Conservation (phyloP, 768 basidiomycete species). For the Lentinula aciculospora region DNA sequence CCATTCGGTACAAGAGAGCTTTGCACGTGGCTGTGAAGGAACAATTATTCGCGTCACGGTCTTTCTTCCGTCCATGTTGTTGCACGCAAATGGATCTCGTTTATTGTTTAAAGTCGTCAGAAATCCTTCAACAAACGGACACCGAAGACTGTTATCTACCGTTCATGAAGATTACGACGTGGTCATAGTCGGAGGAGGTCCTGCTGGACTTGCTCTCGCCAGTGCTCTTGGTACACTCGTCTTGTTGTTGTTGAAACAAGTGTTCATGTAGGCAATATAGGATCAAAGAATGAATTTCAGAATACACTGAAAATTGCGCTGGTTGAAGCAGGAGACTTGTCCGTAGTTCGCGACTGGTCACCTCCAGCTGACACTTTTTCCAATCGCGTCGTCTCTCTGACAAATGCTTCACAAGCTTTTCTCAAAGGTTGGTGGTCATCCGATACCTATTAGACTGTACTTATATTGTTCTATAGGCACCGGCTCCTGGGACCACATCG, state of each 20-base stretch:
- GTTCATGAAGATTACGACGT: constrained; percentile 63
- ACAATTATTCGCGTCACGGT: background rate
- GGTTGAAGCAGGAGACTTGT: constrained; percentile 78
- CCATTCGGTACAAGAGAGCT: background rate
- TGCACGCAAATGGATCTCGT: background rate
- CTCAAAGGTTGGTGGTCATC: constrained; percentile 44
- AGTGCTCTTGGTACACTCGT: constrained; percentile 63
- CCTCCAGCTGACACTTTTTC: constrained; percentile 53
- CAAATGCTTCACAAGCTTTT: constrained; percentile 64
- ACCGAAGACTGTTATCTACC: background rate
- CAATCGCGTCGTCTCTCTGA: constrained; percentile 85
- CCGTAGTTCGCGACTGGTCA: constrained; percentile 63
- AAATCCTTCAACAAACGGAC: background rate
- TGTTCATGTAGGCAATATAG: constrained; percentile 26
- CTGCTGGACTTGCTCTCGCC: constrained; percentile 85
- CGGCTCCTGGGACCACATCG: constrained; percentile 81
- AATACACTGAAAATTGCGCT: constrained; percentile 59
- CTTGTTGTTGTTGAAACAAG: background rate
- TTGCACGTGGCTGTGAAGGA: background rate
- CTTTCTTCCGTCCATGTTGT: background rate
- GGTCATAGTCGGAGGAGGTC: constrained; percentile 93
- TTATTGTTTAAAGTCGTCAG: constrained; percentile 8
- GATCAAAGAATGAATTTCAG: constrained; percentile 44
- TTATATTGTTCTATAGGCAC: constrained; percentile 42
- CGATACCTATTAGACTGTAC: background rate